These are phyloP conservation scores for Chenopodium berlandieri DNA, from an alignment of 148 eudicot species.

Conservation along the genomic window DNA sequence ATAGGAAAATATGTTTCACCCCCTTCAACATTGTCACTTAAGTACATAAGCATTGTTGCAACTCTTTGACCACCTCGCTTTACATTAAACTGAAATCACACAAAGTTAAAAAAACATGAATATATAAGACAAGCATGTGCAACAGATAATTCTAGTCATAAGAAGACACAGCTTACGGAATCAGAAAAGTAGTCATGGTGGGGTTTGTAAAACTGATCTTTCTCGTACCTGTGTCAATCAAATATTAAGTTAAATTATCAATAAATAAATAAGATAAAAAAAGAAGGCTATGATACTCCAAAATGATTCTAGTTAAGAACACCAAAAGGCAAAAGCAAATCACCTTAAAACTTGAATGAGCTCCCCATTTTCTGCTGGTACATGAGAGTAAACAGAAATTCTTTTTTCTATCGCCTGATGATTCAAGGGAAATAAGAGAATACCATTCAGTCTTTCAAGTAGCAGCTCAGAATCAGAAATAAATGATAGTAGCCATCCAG, in stretches of 20 bases:
- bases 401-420: conserved; percentile 88
- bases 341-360: conserved; percentile 91
- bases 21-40: conserved; percentile 88
- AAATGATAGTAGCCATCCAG: neutral
- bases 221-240: conserved; percentile 83
- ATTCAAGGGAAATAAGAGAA: conserved; percentile 16
- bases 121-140: neutral
- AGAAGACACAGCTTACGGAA: conserved; percentile 44
- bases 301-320: neutral
- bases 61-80: conserved; percentile 97
- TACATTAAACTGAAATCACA: conserved; percentile 67
- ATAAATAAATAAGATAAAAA: conserved; percentile 5
- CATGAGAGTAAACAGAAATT: conserved; percentile 87
- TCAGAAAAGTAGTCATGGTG: conserved; percentile 96
- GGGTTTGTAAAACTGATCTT: conserved; percentile 74
- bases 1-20: conserved; percentile 92
- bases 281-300: conserved; percentile 23
- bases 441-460: neutral
- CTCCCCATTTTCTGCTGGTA: conserved; percentile 94
- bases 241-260: conserved; percentile 46
- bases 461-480: neutral
- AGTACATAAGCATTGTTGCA: conserved; percentile 93
- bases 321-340: conserved; percentile 5
- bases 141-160: neutral
- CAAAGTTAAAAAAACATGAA: neutral